Evolutionary conservation across 2,329 filamentous ascomycete species (phyloP).

Genomic region (Alternaria arbusti): DNA sequence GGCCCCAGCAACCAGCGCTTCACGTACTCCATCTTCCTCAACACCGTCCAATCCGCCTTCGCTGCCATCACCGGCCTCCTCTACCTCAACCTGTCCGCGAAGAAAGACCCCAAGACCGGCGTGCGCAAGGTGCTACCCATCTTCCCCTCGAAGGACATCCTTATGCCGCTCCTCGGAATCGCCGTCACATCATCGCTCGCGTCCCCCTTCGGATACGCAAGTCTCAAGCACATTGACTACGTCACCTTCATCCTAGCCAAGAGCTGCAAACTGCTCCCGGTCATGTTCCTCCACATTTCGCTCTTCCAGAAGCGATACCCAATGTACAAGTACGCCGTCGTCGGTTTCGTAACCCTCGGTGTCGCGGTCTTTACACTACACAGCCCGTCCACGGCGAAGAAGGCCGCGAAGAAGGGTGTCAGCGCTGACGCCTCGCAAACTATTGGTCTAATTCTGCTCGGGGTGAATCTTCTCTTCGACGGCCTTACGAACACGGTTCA

Average conservation of each 20-base stretch:
- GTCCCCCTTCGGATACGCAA: slow-evolving; percentile 94
- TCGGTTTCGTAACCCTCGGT: slow-evolving; percentile 86
- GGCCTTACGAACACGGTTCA: slow-evolving; percentile 96
- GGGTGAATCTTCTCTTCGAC: slow-evolving; percentile 92
- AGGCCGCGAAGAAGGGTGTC: slow-evolving; percentile 54
- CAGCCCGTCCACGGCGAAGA: slow-evolving; percentile 57
- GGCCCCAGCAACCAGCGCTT: slow-evolving; percentile 71
- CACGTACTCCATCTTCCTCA: slow-evolving; percentile 92
- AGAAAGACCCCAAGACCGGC: slow-evolving; percentile 50
- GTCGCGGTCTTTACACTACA: slow-evolving; percentile 96
- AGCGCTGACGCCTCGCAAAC: slow-evolving; percentile 68
- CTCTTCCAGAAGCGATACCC: slow-evolving; percentile 89
- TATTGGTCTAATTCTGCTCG: slow-evolving; percentile 83
- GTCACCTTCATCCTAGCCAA: slow-evolving; percentile 97
- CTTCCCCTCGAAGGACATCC: slow-evolving; percentile 77
- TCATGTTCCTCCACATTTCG: slow-evolving; percentile 95
- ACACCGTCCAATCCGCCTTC: slow-evolving; percentile 92
- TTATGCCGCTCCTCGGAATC: slow-evolving; percentile 81
- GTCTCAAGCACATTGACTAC: slow-evolving; percentile 93
- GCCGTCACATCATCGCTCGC: slow-evolving; percentile 87
- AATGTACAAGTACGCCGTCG: slow-evolving; percentile 94
- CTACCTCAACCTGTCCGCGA: slow-evolving; percentile 75
- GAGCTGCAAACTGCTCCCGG: slow-evolving; percentile 97
- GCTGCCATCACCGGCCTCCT: slow-evolving; percentile 80
- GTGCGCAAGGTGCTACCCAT: slow-evolving; percentile 59